Evolutionary conservation across 768 basidiomycete genomes (phyloP), one percentile per base, ranked within the genome.

Genomic region (Favolaschia claudopus): DNA sequence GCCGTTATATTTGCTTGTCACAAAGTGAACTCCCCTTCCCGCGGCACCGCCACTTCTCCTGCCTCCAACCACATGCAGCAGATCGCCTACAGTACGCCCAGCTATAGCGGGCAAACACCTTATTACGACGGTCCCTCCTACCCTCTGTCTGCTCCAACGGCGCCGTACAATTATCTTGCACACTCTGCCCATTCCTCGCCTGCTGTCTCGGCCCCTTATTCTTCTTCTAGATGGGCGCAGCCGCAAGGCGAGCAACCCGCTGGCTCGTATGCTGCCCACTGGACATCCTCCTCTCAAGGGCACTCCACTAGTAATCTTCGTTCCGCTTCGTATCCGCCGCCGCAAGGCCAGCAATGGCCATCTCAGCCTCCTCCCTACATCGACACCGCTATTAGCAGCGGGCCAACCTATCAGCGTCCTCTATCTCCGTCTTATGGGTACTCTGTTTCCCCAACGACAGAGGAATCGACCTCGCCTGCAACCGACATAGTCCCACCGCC

Each of bases 1-100:
- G 80, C 81, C 68, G 83, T 90, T 66, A 89, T 89, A 68, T 89
- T 90, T 72, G 87, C 88, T 43, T 89, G 87, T 78, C 88, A 89
- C 77, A 86, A 87, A 74, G 79, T 87, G 65, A 79, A 77, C 72
- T 68, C 78, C 64, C 73, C 76, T 60, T 71, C 76, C 70, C 80
- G 77, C 70, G 75, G 70, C 69, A 62, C 75, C 65, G 60, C 76
- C 70, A 74, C 74, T 68, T 51, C 79, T 57, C 60, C 72, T 54
- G 59, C 76, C 69, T n/a, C n/a, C n/a, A n/a, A n/a, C n/a, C 71
- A 75, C 44, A 81, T 83, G 79, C 79, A 80, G 58, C 79, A 79
- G 67, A 70, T 82, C 58, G 76, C 76, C 58, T 82, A 82, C 71
- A 72, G 69, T 67, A 58, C 74, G 49, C 53, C 74, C 34, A 67